Conservation (phyloP, 2,329 filamentous ascomycete genomes). For the Dendryphion nanum region DNA sequence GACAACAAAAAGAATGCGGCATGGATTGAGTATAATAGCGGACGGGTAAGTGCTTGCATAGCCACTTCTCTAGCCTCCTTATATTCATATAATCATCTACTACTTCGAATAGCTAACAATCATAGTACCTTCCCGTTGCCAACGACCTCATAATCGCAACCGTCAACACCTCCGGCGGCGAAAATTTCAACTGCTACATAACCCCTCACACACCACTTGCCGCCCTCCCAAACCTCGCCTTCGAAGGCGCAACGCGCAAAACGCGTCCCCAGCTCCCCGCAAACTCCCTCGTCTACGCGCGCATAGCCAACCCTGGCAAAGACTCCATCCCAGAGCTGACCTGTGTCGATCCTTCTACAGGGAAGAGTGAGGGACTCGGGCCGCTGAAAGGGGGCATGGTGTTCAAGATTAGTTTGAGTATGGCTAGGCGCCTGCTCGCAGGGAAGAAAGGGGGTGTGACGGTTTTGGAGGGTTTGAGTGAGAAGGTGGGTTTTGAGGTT, state of each 20-base stretch:
- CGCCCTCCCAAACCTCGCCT: conserved; percentile 81
- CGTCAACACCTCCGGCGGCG: conserved; percentile 70
- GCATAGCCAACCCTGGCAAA: conserved; percentile 63
- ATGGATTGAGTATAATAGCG: conserved; percentile 70
- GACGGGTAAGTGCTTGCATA: conserved; percentile 57
- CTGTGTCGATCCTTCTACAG: conserved; percentile 81
- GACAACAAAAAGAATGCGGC: conserved; percentile 74
- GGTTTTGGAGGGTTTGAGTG: conserved; percentile 77
- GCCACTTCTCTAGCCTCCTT: background rate
- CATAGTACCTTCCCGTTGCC: conserved; percentile 73
- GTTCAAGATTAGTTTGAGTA: conserved; percentile 73
- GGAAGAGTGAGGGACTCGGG: conserved; percentile 84
- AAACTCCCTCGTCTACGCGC: conserved; percentile 84
- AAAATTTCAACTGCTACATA: conserved; percentile 77
- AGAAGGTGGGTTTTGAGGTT: conserved; percentile 85
- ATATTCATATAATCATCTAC: conserved; percentile 12
- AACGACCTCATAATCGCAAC: conserved; percentile 89
- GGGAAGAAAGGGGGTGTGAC: conserved; percentile 59
- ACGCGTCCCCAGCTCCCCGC: conserved; percentile 74
- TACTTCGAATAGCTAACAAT: conserved; percentile 31
- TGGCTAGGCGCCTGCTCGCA: conserved; percentile 74
- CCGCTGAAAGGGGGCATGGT: conserved; percentile 83
- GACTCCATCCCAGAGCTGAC: conserved; percentile 83
- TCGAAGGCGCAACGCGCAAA: conserved; percentile 90
- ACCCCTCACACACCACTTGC: conserved; percentile 63